Evolutionary conservation across 345 rosid genomes (phyloP).

Genomic region (Streptanthus diversifolius): DNA sequence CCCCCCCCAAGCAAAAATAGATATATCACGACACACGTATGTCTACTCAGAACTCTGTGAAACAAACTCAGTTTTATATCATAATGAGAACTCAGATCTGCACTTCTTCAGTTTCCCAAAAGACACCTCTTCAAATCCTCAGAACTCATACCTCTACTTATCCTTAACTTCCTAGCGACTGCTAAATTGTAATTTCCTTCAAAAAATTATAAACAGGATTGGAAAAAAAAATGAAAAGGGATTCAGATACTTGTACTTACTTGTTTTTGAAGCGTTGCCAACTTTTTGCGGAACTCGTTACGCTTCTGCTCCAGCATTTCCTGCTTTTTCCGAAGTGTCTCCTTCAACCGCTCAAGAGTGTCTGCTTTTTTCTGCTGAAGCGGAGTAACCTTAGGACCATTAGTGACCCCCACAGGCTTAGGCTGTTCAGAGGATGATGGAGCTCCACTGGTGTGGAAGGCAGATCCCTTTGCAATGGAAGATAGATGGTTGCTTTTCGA

Average conservation of each 20-base stretch:
- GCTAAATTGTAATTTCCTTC: not conserved
- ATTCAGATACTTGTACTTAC: conserved; percentile 32
- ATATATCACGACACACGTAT: not conserved
- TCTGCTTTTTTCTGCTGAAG: conserved; percentile 77
- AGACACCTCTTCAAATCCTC: not conserved
- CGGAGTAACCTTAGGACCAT: conserved; percentile 55
- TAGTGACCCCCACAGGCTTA: conserved; percentile 38
- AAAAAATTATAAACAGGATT: not conserved
- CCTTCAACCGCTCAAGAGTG: conserved; percentile 72
- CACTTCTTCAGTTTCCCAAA: not conserved
- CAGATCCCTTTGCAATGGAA: conserved; percentile 35
- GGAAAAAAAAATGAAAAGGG: not conserved
- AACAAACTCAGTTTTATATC: not conserved
- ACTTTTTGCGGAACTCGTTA: conserved; percentile 62
- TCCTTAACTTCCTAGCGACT: conserved; percentile 9
- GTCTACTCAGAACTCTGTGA: not conserved
- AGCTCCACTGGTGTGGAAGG: conserved; percentile 39
- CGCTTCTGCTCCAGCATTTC: conserved; percentile 88
- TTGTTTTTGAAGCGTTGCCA: conserved; percentile 73
- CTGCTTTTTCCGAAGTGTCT: conserved; percentile 83
- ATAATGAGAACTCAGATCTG: not conserved
- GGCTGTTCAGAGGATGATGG: conserved; percentile 46
- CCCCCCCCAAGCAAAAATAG: not conserved
- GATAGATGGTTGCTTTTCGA: conserved; percentile 50
- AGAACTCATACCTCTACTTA: not conserved